Conservation (phyloP, 345 rosid genomes). For the Nasturtium officinale region DNA sequence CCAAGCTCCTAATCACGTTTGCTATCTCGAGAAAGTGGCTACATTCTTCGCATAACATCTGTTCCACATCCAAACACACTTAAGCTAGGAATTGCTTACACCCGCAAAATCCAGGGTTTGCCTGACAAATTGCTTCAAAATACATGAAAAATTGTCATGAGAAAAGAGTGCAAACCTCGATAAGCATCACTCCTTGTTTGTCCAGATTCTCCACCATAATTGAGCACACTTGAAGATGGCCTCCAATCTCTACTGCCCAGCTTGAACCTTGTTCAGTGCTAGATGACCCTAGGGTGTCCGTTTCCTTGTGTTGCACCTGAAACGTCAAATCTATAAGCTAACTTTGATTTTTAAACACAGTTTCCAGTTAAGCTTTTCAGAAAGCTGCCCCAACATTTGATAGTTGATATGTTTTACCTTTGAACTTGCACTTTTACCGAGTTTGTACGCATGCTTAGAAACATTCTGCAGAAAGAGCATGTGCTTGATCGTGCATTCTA, state of each 20-base stretch:
- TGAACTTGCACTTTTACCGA: slow-evolving; percentile 63
- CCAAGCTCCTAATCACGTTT: slow-evolving; percentile 81
- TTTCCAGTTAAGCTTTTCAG: not conserved
- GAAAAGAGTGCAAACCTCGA: slow-evolving; percentile 59
- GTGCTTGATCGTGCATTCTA: slow-evolving; percentile 93
- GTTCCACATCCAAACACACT: slow-evolving; percentile 41
- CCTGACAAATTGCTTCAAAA: slow-evolving; percentile 2
- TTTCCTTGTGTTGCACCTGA: slow-evolving; percentile 68
- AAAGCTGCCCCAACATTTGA: not conserved
- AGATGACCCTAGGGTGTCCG: slow-evolving; percentile 22
- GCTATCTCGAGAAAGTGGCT: slow-evolving; percentile 96
- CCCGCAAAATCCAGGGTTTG: slow-evolving; percentile 1
- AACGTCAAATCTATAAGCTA: slow-evolving; percentile 29
- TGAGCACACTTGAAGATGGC: slow-evolving; percentile 87
- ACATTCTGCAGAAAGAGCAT: slow-evolving; percentile 82
- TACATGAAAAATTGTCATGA: not conserved
- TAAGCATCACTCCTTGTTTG: slow-evolving; percentile 82
- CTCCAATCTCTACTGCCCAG: slow-evolving; percentile 93
- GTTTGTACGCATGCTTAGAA: slow-evolving; percentile 86
- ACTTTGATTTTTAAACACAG: not conserved
- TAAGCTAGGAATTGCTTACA: slow-evolving; percentile 8
- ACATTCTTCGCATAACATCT: slow-evolving; percentile 93
- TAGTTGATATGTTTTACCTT: slow-evolving; percentile 52
- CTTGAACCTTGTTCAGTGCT: slow-evolving; percentile 40
- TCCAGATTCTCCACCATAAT: slow-evolving; percentile 84